Base-by-base conservation (phyloP, 164 flowering plant species). In the Magnolia officinalis region DNA sequence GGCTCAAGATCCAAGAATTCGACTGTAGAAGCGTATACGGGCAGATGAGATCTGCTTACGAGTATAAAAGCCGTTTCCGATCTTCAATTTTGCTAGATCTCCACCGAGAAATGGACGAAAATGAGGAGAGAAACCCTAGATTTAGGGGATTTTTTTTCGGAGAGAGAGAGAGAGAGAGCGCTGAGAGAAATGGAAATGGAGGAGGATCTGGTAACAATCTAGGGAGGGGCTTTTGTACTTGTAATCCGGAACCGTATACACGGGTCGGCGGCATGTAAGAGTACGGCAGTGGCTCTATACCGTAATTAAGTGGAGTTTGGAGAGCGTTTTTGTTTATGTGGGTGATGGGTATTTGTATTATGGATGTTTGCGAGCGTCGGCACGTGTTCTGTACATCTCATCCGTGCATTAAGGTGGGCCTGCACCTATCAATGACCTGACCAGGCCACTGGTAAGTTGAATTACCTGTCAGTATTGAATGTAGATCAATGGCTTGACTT, bases 181-280 rank as follows among this genome's bases (percentile, higher is more conserved):
- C 20, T 9, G 55, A 4, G 14, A 19, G 58, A n/a, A 49, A 64
- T 64, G 67, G 67, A 50, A 70, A 9, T 50, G 6, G 61, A 16
- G 45, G 61, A 55, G 18, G 61, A 55, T 1, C 61, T 16, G 61
- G 13, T 16, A 16, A 11, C 16, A 55, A 55, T 55, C 61, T 55
- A 55, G 67, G 26, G 19, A 19, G 26, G 29, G 29, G 74, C n/a
- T 72, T 70, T 72, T 52, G 74, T 72, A 52, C 63, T 72, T 21
- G 63, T 52, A 55, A 72, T 72, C 31, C 19, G 61, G 61, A 55
- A 55, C 61, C 61, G 61, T 50, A 71, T 50, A 52, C 50, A 72
- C 74, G 24, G 63, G 61, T 4, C 11, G 31, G 61, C 18, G 61
- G 31, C 16, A 14, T 16, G 74, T 72, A 52, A 29, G 31, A 55